Base-by-base conservation (phyloP, 1,139 yeast species). In the Debaryomyces robertsiae region DNA sequence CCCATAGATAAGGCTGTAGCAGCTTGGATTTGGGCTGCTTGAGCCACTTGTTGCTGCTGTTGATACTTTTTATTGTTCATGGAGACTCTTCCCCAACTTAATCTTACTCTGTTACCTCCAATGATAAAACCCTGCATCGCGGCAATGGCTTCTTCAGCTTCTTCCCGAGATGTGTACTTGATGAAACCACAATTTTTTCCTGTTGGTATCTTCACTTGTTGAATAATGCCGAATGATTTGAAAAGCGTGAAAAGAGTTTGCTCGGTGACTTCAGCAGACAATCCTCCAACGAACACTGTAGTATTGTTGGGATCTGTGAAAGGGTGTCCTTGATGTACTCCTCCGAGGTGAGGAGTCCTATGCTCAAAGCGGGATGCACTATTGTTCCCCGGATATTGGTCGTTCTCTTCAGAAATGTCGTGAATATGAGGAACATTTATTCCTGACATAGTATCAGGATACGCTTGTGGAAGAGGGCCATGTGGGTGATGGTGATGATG, bases 171-270 rank as follows among this genome's bases (percentile, higher is more conserved):
- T 22, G 82, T 76, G 58, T 82, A 90, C 61, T 87, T 94, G 42
- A 90, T 91, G 67, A 90, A 91, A 1, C 96, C 98, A 65, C 97
- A 90, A 43, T 94, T 94, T 59, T 90, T 90, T 11, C 96, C 96
- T 4, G 84, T 82, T 7, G 96, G 96, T 38, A 90, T 87, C 59
- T 89, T 88, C 39, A 90, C 93, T 54, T 86, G 89, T 41, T 84
- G 78, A 48, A 91, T 86, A 40, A 77, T 77, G 22, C 98, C 98
- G 68, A 87, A 91, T 10, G 94, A 88, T 53, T 82, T 82, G 65
- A 90, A 90, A 39, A 84, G 73, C 3, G 86, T 71, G 49, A 82
- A 77, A 38, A 91, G 67, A 29, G 90, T 87, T 38, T 82, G 84
- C 56, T 89, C 97, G 11, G 81, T 73, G 19, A 88, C 90, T 39